Conservation (phyloP, 108 stramenopile genomes). For the Stephanodiscus triporus region DNA sequence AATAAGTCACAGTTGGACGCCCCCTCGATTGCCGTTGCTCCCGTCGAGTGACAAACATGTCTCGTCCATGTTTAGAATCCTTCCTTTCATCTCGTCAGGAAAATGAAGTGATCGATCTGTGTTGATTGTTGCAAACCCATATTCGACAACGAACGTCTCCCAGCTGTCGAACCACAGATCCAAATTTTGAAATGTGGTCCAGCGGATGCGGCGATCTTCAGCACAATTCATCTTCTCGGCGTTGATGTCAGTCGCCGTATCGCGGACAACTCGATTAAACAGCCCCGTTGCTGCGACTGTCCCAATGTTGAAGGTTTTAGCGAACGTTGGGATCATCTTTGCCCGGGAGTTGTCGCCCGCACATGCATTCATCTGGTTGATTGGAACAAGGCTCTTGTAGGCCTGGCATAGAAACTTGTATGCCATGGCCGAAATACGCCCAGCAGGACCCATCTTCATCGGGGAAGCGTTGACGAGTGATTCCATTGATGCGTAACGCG, state of each 20-base stretch:
- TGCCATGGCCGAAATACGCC: no score
- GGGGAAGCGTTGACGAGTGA: no score
- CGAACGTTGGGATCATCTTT: neutral
- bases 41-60: constrained; percentile 9
- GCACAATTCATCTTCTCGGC: neutral
- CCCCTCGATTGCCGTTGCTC: constrained; percentile 1
- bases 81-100: neutral
- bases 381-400: no score
- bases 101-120: neutral
- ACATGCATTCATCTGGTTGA: no score
- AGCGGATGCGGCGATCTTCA: neutral
- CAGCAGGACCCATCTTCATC: no score
- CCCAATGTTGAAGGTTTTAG: neutral
- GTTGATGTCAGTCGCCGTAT: neutral
- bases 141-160: neutral
- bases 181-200: constrained; percentile 4
- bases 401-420: no score
- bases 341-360: no score
- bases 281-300: neutral
- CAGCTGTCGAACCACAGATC: constrained; percentile 1
- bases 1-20: no score
- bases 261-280: neutral
- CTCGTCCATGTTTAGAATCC: constrained; percentile 17
- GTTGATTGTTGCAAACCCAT: neutral
- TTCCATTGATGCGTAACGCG: no score